Base-by-base conservation (phyloP, 2,329 filamentous ascomycete species). In the Ascochyta fabae region DNA sequence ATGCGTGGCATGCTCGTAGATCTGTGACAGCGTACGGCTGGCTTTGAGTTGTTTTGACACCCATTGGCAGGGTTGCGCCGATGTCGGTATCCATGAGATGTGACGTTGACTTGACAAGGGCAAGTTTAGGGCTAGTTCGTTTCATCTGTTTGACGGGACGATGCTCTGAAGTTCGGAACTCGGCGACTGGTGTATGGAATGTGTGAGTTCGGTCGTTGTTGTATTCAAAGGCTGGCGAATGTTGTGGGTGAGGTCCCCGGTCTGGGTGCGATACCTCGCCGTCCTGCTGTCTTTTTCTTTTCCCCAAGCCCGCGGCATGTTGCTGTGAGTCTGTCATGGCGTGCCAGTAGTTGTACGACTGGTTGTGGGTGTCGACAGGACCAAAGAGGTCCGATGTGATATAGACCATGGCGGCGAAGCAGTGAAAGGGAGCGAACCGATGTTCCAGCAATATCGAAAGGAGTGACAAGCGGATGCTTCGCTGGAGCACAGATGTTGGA, bases 1-100 rank as follows among this genome's bases (percentile, higher is more conserved):
- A 91, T 60, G 89, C 84, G 75, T 90, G 86, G 71, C 88, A 91
- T 0, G 87, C 82, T 35, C 73, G 67, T 26, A 74, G 59, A 47
- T 74, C 69, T 0, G 58, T 61, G 15, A 59, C 47, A 34, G 56
- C 33, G 23, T 56, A 54, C 22, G 60, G 26, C 31, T 54, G 42
- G 16, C 50, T 22, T 29, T 51, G 42, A 12, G 24, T n/a, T 19
- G 26, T 12, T 13, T 33, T 44, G 34, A 31, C 12, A 16, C 27
- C 26, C 15, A 24, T 35, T 23, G 29, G 49, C 33, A 19, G 19
- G 19, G 19, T 19, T 19, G 19, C 19, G 19, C 19, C 19, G 19
- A 36, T 38, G 47, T 72, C 71, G 39, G 67, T 56, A 42, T 72
- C 70, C 70, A 73, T 74, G 13, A 73, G 65, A 43, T 69, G 69